These are phyloP conservation scores for Acacia crassicarpa DNA, from an alignment of 306 rosid species.

Conservation along the genomic window DNA sequence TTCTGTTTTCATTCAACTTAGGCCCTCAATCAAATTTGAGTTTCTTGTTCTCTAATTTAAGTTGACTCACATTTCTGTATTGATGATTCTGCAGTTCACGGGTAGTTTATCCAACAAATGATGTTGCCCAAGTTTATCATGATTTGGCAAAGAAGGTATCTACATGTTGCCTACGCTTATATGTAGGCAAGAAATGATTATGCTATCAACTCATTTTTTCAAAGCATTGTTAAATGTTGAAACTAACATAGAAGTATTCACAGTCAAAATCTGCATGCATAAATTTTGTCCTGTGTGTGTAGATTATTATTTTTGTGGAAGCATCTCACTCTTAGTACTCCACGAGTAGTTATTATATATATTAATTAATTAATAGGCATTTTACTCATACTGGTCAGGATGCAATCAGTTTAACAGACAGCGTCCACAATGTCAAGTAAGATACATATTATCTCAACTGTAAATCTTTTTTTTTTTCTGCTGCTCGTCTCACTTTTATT, in stretches of 20 bases:
- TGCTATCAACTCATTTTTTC: conserved; percentile 3
- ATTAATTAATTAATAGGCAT: conserved; percentile 20
- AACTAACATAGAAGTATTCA: too few species aligned
- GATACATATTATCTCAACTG: conserved; percentile 25
- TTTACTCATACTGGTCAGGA: conserved; percentile 55
- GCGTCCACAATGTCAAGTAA: conserved; percentile 79
- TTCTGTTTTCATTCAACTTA: conserved; percentile 1
- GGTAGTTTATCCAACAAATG: conserved; percentile 70
- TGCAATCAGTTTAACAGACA: conserved; percentile 61
- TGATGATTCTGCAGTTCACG: conserved; percentile 65
- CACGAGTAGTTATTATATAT: conserved; percentile 5
- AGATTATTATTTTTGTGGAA: conserved; percentile 9
- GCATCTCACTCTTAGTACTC: background rate
- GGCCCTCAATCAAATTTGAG: conserved; percentile 6
- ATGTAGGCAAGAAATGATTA: background rate
- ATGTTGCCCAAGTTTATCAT: conserved; percentile 66
- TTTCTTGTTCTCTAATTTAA: conserved; percentile 1
- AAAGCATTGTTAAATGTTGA: too few species aligned
- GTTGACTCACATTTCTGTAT: conserved; percentile 14
- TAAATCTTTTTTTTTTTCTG: conserved; percentile 1
- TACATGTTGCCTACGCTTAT: conserved; percentile 7
- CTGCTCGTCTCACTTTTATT: background rate
- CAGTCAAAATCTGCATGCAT: too few species aligned
- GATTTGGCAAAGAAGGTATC: conserved; percentile 82
- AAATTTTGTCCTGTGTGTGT: background rate